These are phyloP conservation scores for Tolypocladium paradoxum DNA, from an alignment of 2,329 filamentous ascomycete genomes.

Conservation along the genomic window DNA sequence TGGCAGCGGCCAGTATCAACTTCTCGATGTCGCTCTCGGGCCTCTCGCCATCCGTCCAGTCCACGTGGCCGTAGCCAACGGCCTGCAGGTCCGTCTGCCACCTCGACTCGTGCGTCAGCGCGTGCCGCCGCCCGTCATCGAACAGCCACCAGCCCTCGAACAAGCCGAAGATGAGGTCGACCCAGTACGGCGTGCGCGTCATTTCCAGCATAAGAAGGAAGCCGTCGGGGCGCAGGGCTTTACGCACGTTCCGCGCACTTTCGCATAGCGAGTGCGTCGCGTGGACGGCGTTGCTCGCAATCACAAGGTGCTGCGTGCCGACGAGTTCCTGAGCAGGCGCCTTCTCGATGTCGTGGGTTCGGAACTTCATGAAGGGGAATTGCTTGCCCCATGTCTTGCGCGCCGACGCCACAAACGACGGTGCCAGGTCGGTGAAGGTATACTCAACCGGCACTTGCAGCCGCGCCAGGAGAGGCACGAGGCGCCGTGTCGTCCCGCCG, in stretches of 20 bases:
- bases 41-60: conserved; percentile 9
- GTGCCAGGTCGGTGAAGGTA: conserved; percentile 28
- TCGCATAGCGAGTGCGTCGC: conserved; percentile 15
- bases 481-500: conserved; percentile 20
- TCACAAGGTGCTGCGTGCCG: conserved; percentile 17
- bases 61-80: conserved; percentile 9
- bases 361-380: conserved; percentile 5
- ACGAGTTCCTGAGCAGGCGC: conserved; percentile 6
- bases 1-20: conserved; percentile 3
- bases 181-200: conserved; percentile 9
- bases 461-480: conserved; percentile 19
- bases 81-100: conserved; percentile 6
- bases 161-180: conserved; percentile 21
- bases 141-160: conserved; percentile 26
- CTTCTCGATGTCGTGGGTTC: conserved; percentile 7
- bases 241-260: conserved; percentile 8
- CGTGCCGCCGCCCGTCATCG: conserved; percentile 7
- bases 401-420: conserved; percentile 6
- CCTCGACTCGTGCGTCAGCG: conserved; percentile 1
- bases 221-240: conserved; percentile 5
- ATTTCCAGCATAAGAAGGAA: conserved; percentile 9
- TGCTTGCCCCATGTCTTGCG: conserved; percentile 2
- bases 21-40: conserved; percentile 6
- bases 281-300: conserved; percentile 25
- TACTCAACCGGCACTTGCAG: conserved; percentile 22